Conservation (phyloP, 306 rosid genomes). For the Gillenia trifoliata region DNA sequence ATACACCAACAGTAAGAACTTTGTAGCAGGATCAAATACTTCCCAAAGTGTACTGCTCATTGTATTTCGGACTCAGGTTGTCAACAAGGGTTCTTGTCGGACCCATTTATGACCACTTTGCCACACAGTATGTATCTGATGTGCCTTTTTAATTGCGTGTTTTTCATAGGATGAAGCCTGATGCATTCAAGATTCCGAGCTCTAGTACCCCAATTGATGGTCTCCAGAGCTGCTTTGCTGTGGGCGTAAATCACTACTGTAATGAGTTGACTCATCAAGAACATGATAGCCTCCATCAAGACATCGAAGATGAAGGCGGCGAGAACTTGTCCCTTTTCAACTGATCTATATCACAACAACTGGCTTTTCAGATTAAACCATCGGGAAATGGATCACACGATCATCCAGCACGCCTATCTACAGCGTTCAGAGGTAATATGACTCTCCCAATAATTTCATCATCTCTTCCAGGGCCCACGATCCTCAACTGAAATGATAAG, state of each 20-base stretch:
- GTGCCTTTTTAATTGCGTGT: conserved; percentile 39
- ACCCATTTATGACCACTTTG: conserved; percentile 59
- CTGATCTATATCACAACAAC: conserved; percentile 38
- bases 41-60: conserved; percentile 59
- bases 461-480: conserved; percentile 41
- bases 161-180: conserved; percentile 48
- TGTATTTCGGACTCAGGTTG: conserved; percentile 37
- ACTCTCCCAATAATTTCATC: conserved; percentile 44
- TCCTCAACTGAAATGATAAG: conserved; percentile 41
- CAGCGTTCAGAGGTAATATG: conserved; percentile 21
- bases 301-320: conserved; percentile 49
- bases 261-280: conserved; percentile 57
- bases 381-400: conserved; percentile 33
- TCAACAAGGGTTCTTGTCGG: conserved; percentile 44
- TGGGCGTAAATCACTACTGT: conserved; percentile 50
- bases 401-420: conserved; percentile 38
- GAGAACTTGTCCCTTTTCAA: conserved; percentile 41
- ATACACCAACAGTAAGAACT: conserved; percentile 44
- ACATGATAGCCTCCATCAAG: conserved; percentile 60
- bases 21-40: conserved; percentile 53
- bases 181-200: conserved; percentile 44
- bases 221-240: conserved; percentile 47
- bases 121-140: conserved; percentile 43
- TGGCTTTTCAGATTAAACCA: conserved; percentile 50
- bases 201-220: conserved; percentile 46